These are phyloP conservation scores for Starmerella sirachaensis DNA, from an alignment of 805 yeast genomes.

Conservation along the genomic window DNA sequence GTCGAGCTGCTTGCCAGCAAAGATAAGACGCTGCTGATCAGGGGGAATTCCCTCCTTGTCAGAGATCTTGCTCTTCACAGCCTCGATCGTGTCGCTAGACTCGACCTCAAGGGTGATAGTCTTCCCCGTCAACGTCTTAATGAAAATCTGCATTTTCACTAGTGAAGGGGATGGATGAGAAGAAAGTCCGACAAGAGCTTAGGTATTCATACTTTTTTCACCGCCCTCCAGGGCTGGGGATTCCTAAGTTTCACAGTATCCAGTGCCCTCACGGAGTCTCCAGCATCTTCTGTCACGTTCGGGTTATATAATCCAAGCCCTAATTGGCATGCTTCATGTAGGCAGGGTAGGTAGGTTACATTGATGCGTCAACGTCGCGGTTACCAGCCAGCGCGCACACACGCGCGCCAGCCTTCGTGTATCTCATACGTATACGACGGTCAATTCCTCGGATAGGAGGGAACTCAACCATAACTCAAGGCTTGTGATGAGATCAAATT, in stretches of 20 bases:
- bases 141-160: constrained; percentile 59
- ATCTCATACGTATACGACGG: too few relatives aligned
- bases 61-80: constrained; percentile 91
- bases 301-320: constrained; percentile 1
- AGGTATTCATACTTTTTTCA: too few relatives aligned
- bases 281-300: too few relatives aligned
- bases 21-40: constrained; percentile 93
- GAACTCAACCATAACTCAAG: too few relatives aligned
- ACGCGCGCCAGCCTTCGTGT: too few relatives aligned
- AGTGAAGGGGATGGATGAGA: constrained; percentile 20
- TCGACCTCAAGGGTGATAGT: constrained; percentile 95
- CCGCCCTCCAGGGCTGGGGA: constrained; percentile 4
- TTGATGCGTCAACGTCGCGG: too few relatives aligned
- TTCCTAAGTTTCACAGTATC: too few relatives aligned
- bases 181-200: constrained; percentile 7
- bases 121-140: constrained; percentile 98
- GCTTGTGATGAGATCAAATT: too few relatives aligned
- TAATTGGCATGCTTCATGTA: neutral
- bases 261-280: too few relatives aligned
- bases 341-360: too few relatives aligned
- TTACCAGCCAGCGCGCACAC: too few relatives aligned
- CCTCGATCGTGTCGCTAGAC: constrained; percentile 95
- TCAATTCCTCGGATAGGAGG: too few relatives aligned
- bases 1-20: constrained; percentile 95
- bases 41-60: constrained; percentile 98